Evolutionary conservation across 768 basidiomycete species (phyloP).

Genomic region (Naganishia onofrii): DNA sequence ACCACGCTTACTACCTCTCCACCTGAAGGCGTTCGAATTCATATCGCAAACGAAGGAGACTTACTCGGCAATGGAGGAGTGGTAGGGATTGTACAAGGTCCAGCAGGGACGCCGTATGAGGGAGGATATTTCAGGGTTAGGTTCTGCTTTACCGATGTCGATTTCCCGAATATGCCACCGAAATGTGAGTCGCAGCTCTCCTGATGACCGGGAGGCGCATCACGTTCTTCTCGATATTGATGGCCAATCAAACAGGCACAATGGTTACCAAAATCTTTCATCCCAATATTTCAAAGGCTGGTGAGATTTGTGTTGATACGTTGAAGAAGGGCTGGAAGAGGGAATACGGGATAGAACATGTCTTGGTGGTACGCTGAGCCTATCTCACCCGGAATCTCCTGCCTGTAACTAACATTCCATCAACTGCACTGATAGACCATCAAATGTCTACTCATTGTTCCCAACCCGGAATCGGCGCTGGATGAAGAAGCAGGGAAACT

Average conservation of each 20-base stretch:
- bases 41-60: conserved; percentile 76
- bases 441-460: conserved; percentile 92
- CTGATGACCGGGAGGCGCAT: conserved; percentile 15
- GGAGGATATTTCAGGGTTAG: conserved; percentile 70
- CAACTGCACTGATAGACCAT: conserved; percentile 59
- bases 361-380: conserved; percentile 60
- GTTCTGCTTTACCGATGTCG: conserved; percentile 79
- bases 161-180: conserved; percentile 89
- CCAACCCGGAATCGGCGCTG: conserved; percentile 91
- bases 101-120: conserved; percentile 69
- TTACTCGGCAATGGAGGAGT: conserved; percentile 65
- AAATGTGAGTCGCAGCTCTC: conserved; percentile 64
- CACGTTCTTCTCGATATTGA: neutral
- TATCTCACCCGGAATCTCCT: neutral
- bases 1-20: conserved; percentile 74
- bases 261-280: conserved; percentile 95
- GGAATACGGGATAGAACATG: conserved; percentile 83
- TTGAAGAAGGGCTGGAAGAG: conserved; percentile 96
- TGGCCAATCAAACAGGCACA: conserved; percentile 61
- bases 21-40: conserved; percentile 85
- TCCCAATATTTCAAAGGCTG: conserved; percentile 82
- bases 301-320: conserved; percentile 96
- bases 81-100: conserved; percentile 82
- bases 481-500: conserved; percentile 95
- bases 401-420: neutral